phyloP scores from a whole-genome alignment of 345 rosid species.

The Pugionium cornutum region DNA sequence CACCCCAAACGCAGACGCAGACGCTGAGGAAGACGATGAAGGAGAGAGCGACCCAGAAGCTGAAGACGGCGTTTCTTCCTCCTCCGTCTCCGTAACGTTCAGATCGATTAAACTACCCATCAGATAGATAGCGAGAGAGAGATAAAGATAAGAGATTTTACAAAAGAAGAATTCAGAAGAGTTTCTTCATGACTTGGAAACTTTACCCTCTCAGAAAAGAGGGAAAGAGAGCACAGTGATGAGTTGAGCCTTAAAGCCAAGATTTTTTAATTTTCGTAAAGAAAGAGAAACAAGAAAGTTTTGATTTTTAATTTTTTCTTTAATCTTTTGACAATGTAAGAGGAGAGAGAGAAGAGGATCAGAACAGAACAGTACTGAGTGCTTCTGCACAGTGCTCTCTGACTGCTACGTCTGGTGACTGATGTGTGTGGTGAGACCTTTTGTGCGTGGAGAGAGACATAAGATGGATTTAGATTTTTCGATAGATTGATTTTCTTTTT shows the following conservation, averaged over 20 bases:
- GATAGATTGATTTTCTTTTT: slow-evolving; percentile 19
- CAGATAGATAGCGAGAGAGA: slow-evolving; percentile 1
- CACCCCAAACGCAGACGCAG: slow-evolving; percentile 46
- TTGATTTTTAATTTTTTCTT: slow-evolving; percentile 15
- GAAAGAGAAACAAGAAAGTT: background rate
- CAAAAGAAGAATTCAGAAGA: slow-evolving; percentile 8
- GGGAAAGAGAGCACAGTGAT: slow-evolving; percentile 28
- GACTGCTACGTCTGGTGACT: slow-evolving; percentile 43
- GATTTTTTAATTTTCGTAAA: slow-evolving; percentile 6
- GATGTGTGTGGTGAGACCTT: slow-evolving; percentile 46
- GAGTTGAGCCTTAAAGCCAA: slow-evolving; percentile 35
- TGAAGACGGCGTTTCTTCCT: slow-evolving; percentile 74
- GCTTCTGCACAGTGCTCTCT: slow-evolving; percentile 41
- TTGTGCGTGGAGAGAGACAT: slow-evolving; percentile 43
- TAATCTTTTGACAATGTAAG: slow-evolving; percentile 11
- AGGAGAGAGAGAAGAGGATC: slow-evolving; percentile 29
- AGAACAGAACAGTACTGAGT: slow-evolving; percentile 38
- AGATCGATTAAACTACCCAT: slow-evolving; percentile 97
- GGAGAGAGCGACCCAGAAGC: slow-evolving; percentile 58
- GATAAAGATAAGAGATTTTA: slow-evolving; percentile 15
- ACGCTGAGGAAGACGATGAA: slow-evolving; percentile 57
- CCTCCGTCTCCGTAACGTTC: slow-evolving; percentile 75
- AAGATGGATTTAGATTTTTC: slow-evolving; percentile 33
- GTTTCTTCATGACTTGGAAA: slow-evolving; percentile 34
- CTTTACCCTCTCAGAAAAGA: slow-evolving; percentile 32